Conservation (phyloP, 192 early-diverging fungal species). For the Coemansia sp. region DNA sequence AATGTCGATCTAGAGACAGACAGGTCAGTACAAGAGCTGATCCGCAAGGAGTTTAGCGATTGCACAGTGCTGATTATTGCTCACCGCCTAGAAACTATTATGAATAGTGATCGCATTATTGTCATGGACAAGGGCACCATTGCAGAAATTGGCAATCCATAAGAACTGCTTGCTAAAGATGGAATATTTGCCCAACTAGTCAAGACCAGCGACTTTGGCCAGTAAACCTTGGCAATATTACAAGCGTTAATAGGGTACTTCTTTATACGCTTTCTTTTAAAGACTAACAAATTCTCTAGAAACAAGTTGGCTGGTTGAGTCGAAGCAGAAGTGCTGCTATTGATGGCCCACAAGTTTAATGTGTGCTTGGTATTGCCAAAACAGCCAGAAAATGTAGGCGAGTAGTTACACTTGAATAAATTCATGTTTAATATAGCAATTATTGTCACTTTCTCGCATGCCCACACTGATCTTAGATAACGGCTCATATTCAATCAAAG, state of each 20-base stretch:
- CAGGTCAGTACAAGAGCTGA: slow-evolving; percentile 25
- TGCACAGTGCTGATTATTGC: slow-evolving; percentile 64
- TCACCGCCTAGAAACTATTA: slow-evolving; percentile 71
- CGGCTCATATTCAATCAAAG: slow-evolving; percentile 69
- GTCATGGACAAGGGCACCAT: slow-evolving; percentile 72
- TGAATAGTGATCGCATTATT: slow-evolving; percentile 69
- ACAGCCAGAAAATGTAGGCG: too few species aligned
- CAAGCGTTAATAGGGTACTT: background rate
- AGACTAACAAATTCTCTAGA: background rate
- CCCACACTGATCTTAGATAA: slow-evolving; percentile 68
- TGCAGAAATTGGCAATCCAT: slow-evolving; percentile 64
- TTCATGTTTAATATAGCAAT: background rate
- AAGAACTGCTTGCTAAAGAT: slow-evolving; percentile 55
- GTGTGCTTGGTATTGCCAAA: background rate
- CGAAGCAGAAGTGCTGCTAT: background rate
- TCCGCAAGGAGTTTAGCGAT: slow-evolving; percentile 58
- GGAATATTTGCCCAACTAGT: slow-evolving; percentile 30
- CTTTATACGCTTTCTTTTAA: background rate
- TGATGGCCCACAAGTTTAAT: slow-evolving; percentile 6
- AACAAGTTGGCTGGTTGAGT: background rate
- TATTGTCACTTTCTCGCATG: slow-evolving; percentile 13
- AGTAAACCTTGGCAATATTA: background rate
- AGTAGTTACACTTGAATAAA: background rate
- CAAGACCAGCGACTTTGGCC: slow-evolving; percentile 22
- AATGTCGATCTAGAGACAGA: slow-evolving; percentile 56